phyloP scores from a whole-genome alignment of 2,329 filamentous ascomycete genomes.

The Fusarium nisikadoi region DNA sequence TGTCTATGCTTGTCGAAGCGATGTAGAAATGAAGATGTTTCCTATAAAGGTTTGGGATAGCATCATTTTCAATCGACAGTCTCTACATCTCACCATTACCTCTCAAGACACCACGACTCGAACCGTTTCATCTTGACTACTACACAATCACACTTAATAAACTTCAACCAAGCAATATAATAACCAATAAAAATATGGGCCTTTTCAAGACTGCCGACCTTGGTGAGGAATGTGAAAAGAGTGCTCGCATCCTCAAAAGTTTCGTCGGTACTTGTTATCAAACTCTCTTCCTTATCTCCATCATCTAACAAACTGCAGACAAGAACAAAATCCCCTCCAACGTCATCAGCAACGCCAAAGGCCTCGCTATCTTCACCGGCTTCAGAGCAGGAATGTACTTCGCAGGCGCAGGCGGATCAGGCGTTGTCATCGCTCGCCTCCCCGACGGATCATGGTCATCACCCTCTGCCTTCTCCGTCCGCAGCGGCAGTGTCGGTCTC shows the following conservation, averaged over 20 bases:
- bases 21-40: fast-evolving
- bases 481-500: conserved; percentile 14
- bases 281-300: fast-evolving
- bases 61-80: neutral
- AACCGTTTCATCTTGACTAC: neutral
- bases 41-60: neutral
- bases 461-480: conserved; percentile 4
- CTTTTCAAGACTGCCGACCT: conserved; percentile 1
- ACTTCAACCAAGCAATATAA: fast-evolving
- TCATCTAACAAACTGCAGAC: neutral
- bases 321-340: neutral
- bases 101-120: fast-evolving
- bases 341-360: conserved; percentile 2
- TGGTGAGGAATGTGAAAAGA: conserved; percentile 8
- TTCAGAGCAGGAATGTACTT: conserved; percentile 25
- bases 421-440: neutral
- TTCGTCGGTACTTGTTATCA: neutral
- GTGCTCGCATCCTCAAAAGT: neutral
- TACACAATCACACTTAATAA: fast-evolving
- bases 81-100: neutral
- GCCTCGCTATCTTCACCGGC: conserved; percentile 4
- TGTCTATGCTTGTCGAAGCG: too few relatives aligned
- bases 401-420: conserved; percentile 5
- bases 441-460: neutral
- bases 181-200: neutral